phyloP scores from a whole-genome alignment of 371 early-diverging fungal species.

The Rozella allomycis region DNA sequence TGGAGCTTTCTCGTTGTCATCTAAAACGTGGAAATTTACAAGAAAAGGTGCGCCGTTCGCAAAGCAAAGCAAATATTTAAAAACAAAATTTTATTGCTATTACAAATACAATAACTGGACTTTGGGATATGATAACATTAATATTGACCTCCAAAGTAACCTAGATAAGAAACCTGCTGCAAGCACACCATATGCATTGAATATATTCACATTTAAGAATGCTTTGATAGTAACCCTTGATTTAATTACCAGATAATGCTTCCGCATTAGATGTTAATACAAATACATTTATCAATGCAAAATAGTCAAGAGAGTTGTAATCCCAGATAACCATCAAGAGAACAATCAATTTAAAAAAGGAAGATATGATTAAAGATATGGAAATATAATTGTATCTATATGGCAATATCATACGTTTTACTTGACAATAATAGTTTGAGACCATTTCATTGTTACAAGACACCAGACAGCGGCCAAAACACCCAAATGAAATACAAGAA shows the following conservation, averaged over 20 bases:
- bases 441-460: background rate
- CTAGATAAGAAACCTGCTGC: no score
- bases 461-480: background rate
- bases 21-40: no score
- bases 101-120: no score
- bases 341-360: slow-evolving; percentile 68
- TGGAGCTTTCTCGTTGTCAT: no score
- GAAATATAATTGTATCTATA: slow-evolving; percentile 41
- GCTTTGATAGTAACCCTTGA: no score
- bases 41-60: no score
- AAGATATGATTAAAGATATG: slow-evolving; percentile 57
- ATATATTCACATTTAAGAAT: no score
- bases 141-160: no score
- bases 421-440: background rate
- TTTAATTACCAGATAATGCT: slow-evolving; percentile 47
- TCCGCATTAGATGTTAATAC: slow-evolving; percentile 62
- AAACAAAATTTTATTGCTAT: no score
- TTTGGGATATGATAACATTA: no score
- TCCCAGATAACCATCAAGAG: slow-evolving; percentile 87
- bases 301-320: slow-evolving; percentile 55
- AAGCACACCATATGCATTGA: no score
- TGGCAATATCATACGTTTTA: background rate
- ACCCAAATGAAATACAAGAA: background rate
- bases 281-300: slow-evolving; percentile 51
- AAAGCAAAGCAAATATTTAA: no score